A percentile compares a stretch with the other conserved stretches of the same genome.
Evolutionary conservation across 306 rosid genomes (phyloP).

Genomic region (Ormosia emarginata): DNA sequence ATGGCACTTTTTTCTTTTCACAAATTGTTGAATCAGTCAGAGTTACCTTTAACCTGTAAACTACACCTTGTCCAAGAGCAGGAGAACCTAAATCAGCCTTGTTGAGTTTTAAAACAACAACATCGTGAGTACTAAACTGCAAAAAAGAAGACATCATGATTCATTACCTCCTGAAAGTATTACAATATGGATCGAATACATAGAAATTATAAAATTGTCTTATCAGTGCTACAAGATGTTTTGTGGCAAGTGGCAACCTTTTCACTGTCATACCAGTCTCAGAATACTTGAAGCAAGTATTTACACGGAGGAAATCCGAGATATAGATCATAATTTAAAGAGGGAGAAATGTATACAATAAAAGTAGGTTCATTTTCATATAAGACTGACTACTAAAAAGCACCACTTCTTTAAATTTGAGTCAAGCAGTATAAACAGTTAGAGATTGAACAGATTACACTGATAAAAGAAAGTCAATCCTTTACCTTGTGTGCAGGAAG

Average conservation of each 20-base stretch:
- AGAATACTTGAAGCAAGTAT: neutral
- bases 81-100: slow-evolving; percentile 92
- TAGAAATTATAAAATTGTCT: neutral
- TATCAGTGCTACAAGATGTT: neutral
- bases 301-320: neutral
- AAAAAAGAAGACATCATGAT: neutral
- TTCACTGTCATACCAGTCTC: neutral
- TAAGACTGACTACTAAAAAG: neutral
- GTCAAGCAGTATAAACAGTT: neutral
- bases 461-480: neutral
- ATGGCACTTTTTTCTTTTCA: neutral
- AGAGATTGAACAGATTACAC: slow-evolving; percentile 3
- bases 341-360: slow-evolving; percentile 3
- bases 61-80: slow-evolving; percentile 97
- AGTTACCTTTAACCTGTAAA: slow-evolving; percentile 84
- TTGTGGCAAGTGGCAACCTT: neutral
- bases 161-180: neutral
- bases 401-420: neutral
- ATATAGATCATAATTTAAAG: neutral
- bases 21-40: slow-evolving; percentile 1
- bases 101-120: slow-evolving; percentile 87
- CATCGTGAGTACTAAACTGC: slow-evolving; percentile 92
- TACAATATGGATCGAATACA: slow-evolving; percentile 3
- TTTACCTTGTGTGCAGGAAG: slow-evolving; percentile 98
- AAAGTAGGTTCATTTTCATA: neutral